phyloP scores from a whole-genome alignment of 345 rosid species.

The Brassica incana region DNA sequence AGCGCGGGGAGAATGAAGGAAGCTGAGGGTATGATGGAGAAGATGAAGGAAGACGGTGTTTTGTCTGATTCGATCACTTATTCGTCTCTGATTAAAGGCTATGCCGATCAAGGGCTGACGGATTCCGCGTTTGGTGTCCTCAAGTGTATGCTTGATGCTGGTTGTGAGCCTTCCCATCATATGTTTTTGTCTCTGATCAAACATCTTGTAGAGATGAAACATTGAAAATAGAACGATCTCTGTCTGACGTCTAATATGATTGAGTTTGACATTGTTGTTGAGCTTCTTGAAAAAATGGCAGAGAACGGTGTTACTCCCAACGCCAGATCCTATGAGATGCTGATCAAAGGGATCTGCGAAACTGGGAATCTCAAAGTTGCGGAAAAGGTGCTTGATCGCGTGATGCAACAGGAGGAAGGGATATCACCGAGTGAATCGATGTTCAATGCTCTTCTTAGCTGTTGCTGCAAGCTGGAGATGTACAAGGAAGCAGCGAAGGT shows the following conservation, averaged over 20 bases:
- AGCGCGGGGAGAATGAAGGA: slow-evolving; percentile 58
- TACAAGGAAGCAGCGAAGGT: slow-evolving; percentile 54
- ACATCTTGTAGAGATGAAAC: slow-evolving; percentile 50
- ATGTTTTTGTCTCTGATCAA: slow-evolving; percentile 64
- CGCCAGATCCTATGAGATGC: slow-evolving; percentile 54
- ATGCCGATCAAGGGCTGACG: slow-evolving; percentile 57
- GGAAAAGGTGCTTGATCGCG: slow-evolving; percentile 47
- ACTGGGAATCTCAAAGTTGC: slow-evolving; percentile 54
- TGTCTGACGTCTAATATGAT: slow-evolving; percentile 42
- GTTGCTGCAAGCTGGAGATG: slow-evolving; percentile 57
- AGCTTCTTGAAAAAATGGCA: slow-evolving; percentile 64
- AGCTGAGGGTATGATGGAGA: slow-evolving; percentile 61
- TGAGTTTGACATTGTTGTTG: slow-evolving; percentile 56
- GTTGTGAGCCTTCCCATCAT: slow-evolving; percentile 74
- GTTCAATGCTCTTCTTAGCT: slow-evolving; percentile 59
- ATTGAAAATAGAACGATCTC: slow-evolving; percentile 39
- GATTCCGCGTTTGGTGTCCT: slow-evolving; percentile 71
- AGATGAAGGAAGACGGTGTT: slow-evolving; percentile 66
- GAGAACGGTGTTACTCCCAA: slow-evolving; percentile 62
- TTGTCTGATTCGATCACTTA: slow-evolving; percentile 66
- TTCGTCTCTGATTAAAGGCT: slow-evolving; percentile 62
- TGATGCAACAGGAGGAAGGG: slow-evolving; percentile 63
- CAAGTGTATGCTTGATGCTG: slow-evolving; percentile 71
- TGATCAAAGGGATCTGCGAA: slow-evolving; percentile 71
- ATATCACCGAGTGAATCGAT: slow-evolving; percentile 56